Evolutionary conservation across 75 land plant species (phyloP).

Genomic region (Isoetes taiwanensis): DNA sequence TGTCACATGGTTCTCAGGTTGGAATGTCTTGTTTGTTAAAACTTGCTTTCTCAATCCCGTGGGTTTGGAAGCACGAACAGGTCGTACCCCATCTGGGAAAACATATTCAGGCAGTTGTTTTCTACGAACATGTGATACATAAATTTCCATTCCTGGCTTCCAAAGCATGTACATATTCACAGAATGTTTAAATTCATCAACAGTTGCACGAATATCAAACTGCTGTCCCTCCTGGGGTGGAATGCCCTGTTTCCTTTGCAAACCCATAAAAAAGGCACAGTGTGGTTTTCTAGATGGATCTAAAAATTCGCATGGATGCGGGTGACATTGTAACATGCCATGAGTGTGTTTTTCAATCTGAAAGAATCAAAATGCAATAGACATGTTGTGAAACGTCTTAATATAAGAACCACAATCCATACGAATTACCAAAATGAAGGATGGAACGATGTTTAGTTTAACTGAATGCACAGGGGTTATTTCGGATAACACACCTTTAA

Average conservation of each 20-base stretch:
- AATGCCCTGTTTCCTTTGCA: constrained; percentile 63
- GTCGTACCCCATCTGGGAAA: constrained; percentile 69
- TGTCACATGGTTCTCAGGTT: too few relatives aligned
- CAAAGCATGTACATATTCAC: constrained; percentile 40
- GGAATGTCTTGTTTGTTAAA: too few relatives aligned
- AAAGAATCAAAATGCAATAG: not conserved
- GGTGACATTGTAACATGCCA: constrained; percentile 90
- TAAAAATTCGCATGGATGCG: constrained; percentile 65
- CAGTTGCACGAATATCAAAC: constrained; percentile 72
- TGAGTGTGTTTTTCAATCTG: constrained; percentile 76
- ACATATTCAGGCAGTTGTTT: constrained; percentile 64
- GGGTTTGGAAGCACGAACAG: too few relatives aligned
- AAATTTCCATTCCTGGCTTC: constrained; percentile 75
- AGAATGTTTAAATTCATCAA: constrained; percentile 67
- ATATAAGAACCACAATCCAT: not conserved
- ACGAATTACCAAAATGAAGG: not conserved
- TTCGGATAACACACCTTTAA: constrained; percentile 42
- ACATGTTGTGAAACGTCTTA: not conserved
- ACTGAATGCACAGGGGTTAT: not conserved
- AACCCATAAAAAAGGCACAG: constrained; percentile 79
- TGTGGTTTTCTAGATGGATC: constrained; percentile 47
- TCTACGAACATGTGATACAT: constrained; percentile 53
- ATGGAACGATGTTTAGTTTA: too few relatives aligned
- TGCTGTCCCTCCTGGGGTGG: constrained; percentile 50
- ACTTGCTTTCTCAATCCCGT: too few relatives aligned